These are phyloP conservation scores for Polychaeton citri DNA, from an alignment of 2,329 filamentous ascomycete genomes.

Conservation along the genomic window DNA sequence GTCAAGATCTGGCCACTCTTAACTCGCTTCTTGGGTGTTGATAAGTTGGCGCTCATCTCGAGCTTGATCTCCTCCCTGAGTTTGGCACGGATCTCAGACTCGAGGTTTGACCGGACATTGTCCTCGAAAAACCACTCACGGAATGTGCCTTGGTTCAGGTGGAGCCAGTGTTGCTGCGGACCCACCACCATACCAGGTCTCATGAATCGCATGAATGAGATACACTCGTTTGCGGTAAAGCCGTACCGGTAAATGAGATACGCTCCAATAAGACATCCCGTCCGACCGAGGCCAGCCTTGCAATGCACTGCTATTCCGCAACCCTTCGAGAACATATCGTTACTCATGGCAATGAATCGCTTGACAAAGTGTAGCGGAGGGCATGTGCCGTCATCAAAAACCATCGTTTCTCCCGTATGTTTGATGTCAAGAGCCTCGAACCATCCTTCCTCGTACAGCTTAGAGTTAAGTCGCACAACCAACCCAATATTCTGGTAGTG, in stretches of 20 bases:
- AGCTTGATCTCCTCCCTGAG: constrained; percentile 69
- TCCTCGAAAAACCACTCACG: constrained; percentile 93
- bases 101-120: constrained; percentile 59
- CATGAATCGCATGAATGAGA: constrained; percentile 97
- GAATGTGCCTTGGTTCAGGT: constrained; percentile 92
- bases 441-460: constrained; percentile 91
- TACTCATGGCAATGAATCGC: constrained; percentile 87
- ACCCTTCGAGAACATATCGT: constrained; percentile 49
- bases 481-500: constrained; percentile 76
- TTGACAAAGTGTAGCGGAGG: constrained; percentile 78
- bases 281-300: constrained; percentile 91
- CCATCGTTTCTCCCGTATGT: constrained; percentile 76
- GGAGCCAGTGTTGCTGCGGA: constrained; percentile 96
- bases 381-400: constrained; percentile 96
- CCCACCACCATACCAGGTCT: constrained; percentile 97
- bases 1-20: constrained; percentile 57
- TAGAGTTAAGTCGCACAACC: constrained; percentile 89
- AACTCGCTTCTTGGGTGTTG: constrained; percentile 37
- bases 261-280: constrained; percentile 89
- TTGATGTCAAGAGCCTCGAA: constrained; percentile 91
- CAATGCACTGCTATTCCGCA: constrained; percentile 95
- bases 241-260: constrained; percentile 96
- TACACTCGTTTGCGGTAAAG: constrained; percentile 94
- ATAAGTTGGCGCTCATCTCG: constrained; percentile 39
- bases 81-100: constrained; percentile 41